Conservation (phyloP, 2,329 filamentous ascomycete species). For the Pestalotiopsis fici region DNA sequence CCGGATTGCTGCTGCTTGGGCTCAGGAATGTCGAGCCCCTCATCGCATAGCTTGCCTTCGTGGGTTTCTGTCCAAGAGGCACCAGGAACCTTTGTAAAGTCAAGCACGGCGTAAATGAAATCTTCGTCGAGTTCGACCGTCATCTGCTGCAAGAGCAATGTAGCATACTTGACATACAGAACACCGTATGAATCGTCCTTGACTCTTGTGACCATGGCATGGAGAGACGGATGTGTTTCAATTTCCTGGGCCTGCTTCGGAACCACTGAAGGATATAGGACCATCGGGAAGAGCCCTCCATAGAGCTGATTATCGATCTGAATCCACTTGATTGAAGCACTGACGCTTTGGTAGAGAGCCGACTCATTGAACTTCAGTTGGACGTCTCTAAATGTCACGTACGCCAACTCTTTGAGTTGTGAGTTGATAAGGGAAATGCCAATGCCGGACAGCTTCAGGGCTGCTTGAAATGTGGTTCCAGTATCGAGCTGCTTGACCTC, state of each 20-base stretch:
- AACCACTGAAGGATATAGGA: slow-evolving; percentile 95
- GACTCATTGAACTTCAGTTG: slow-evolving; percentile 92
- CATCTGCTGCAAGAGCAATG: slow-evolving; percentile 93
- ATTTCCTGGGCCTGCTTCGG: slow-evolving; percentile 96
- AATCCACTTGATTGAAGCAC: slow-evolving; percentile 94
- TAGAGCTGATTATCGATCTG: slow-evolving; percentile 99
- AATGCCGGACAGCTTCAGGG: slow-evolving; percentile 84
- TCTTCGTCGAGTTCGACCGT: slow-evolving; percentile 97
- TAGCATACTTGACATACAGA: slow-evolving; percentile 97
- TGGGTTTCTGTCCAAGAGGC: slow-evolving; percentile 80
- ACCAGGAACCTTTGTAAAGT: slow-evolving; percentile 91
- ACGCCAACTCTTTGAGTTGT: slow-evolving; percentile 88
- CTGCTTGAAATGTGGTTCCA: slow-evolving; percentile 84
- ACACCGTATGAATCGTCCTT: slow-evolving; percentile 99
- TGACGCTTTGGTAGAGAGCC: slow-evolving; percentile 88
- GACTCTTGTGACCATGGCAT: slow-evolving; percentile 87
- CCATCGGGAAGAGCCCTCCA: slow-evolving; percentile 95
- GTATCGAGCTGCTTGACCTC: slow-evolving; percentile 93
- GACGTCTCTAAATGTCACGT: slow-evolving; percentile 89
- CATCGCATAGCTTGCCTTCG: slow-evolving; percentile 85
- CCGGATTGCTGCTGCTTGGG: slow-evolving; percentile 81
- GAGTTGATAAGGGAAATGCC: slow-evolving; percentile 93
- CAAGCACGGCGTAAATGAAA: slow-evolving; percentile 93
- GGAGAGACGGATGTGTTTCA: slow-evolving; percentile 92
- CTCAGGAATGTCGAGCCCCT: slow-evolving; percentile 87